Conservation (phyloP, 2,329 filamentous ascomycete genomes). For the Mollisiaceae sp. region DNA sequence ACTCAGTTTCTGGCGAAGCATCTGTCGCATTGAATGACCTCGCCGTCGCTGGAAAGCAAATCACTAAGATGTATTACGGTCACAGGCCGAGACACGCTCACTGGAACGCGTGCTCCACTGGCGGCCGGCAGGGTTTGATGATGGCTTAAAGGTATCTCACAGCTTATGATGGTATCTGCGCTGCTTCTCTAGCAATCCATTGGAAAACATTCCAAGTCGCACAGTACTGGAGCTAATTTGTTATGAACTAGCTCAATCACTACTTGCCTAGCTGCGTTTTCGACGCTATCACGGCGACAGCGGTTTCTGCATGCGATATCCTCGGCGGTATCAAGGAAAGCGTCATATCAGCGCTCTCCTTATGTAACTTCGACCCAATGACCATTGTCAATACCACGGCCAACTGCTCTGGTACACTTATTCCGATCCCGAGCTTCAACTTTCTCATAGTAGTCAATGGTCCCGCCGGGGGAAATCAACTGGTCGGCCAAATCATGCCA, state of each 20-base stretch:
- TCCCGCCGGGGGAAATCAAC: constrained; percentile 21
- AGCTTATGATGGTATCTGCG: constrained; percentile 47
- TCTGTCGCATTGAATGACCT: constrained; percentile 44
- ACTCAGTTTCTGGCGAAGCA: too few species aligned
- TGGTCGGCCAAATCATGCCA: constrained; percentile 42
- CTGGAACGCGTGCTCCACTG: constrained; percentile 45
- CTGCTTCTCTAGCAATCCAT: constrained; percentile 46
- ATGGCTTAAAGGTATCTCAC: constrained; percentile 45
- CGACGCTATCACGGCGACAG: constrained; percentile 15
- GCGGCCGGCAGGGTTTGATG: constrained; percentile 45
- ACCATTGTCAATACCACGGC: constrained; percentile 6
- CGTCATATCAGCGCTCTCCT: constrained; percentile 18
- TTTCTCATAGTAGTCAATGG: too few species aligned
- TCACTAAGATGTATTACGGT: constrained; percentile 44
- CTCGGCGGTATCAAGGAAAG: constrained; percentile 30
- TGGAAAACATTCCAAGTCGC: constrained; percentile 12
- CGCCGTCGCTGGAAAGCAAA: constrained; percentile 42
- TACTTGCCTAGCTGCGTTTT: constrained; percentile 25
- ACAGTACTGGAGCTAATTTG: constrained; percentile 20
- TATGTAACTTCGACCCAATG: constrained; percentile 25
- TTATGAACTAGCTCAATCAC: constrained; percentile 20
- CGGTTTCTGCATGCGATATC: constrained; percentile 26
- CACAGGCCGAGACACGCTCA: constrained; percentile 42
- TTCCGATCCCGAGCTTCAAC: too few species aligned
- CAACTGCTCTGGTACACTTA: constrained; percentile 12